phyloP scores from a whole-genome alignment of 257 asterid genomes.

The Lavandula angustifolia region DNA sequence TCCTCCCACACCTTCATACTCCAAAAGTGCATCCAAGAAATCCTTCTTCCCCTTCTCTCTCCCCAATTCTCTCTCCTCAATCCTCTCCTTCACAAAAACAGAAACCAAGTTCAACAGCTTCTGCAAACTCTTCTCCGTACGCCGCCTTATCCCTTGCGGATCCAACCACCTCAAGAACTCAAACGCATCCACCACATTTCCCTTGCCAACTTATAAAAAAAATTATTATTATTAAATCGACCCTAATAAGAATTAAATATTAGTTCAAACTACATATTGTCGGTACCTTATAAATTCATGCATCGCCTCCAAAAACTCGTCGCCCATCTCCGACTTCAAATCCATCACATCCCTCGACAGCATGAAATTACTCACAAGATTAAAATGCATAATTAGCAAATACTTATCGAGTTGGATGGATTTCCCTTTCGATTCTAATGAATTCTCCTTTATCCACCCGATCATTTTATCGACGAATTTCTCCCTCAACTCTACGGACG shows the following conservation, averaged over 20 bases:
- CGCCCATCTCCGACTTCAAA: constrained; percentile 34
- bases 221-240: too few species aligned
- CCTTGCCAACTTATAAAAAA: constrained; percentile 27
- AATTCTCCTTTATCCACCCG: constrained; percentile 39
- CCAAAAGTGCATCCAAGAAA: constrained; percentile 51
- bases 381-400: constrained; percentile 39
- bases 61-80: constrained; percentile 22
- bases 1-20: constrained; percentile 45
- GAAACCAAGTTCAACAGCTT: constrained; percentile 33
- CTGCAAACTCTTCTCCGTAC: constrained; percentile 29
- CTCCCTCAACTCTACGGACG: constrained; percentile 27
- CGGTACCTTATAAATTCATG: constrained; percentile 6
- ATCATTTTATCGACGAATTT: constrained; percentile 40
- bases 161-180: constrained; percentile 47
- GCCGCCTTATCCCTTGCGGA: constrained; percentile 43
- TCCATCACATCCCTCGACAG: constrained; percentile 39
- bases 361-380: constrained; percentile 42
- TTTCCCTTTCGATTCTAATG: neutral
- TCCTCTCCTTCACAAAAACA: constrained; percentile 42
- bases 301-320: constrained; percentile 37
- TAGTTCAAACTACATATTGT: too few species aligned
- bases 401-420: constrained; percentile 33
- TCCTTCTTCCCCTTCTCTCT: constrained; percentile 33
- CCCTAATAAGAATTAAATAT: too few species aligned
- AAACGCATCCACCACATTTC: constrained; percentile 44